Evolutionary conservation across 306 rosid genomes (phyloP), one percentile per base, ranked within the genome.

Genomic region (Rubus parviflorus): DNA sequence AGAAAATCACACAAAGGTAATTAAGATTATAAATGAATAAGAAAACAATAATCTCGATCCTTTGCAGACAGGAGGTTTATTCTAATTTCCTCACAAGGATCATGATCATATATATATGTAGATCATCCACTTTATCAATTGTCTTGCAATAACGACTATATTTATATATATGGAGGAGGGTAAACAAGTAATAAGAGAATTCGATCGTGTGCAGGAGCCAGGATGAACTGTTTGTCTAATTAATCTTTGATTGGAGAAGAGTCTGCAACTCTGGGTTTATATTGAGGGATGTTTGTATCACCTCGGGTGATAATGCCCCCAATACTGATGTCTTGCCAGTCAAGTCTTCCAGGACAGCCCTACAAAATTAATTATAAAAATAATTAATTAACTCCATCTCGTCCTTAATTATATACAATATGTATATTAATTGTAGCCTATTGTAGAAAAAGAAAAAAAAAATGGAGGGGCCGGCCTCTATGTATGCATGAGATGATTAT

Each of bases 301-400:
- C 79, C 16, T 49, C 53, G 3, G 92, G 81, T 16, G 96, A 86
- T 17, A 90, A 65, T 4, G 85, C 87, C 0, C 67, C 74, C 87
- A 83, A 85, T 0, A 79, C 72, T 6, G 93, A 88, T 68, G 57
- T 8, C 15, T 41, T 81, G 1, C 92, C 89, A 14, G 80, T 86
- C 6, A 92, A 17, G 52, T 90, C 92, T 80, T 79, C 83, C 46
- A 86, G 58, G 25, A 70, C 60, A 48, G 92, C 93, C 81, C 97
- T 92, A 56, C 64, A 74, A 13, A 61, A 61, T 3, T 66, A 5
- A 43, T 25, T 12, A n/a, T 10, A 37, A 4, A 5, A 63, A 51
- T 19, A 20, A 12, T 2, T 37, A 25, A 19, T 19, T 5, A 53
- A 53, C 16, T 53, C 7, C 6, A 42, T 4, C 6, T 19, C 23